Evolutionary conservation across 805 yeast species (phyloP).

Genomic region (Ogataea naganishii): DNA sequence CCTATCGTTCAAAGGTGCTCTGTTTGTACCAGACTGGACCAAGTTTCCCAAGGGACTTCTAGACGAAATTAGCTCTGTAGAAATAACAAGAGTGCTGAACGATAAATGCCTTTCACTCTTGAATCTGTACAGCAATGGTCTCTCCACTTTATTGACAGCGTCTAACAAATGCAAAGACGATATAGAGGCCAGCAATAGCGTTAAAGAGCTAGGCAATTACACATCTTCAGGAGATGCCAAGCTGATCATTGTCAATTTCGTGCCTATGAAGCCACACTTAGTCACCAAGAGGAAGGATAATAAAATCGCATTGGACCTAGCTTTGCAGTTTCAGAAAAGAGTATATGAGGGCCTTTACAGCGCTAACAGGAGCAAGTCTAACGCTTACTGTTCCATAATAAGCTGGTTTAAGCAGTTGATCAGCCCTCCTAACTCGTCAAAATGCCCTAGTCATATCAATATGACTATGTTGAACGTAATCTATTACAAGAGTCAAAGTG

Average conservation of each 20-base stretch:
- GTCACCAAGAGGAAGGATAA: conserved; percentile 13
- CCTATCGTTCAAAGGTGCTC: conserved; percentile 51
- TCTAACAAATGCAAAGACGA: conserved; percentile 17
- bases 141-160: conserved; percentile 19
- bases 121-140: conserved; percentile 19
- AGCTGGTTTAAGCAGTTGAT: conserved; percentile 6
- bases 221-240: conserved; percentile 20
- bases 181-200: conserved; percentile 14
- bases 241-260: conserved; percentile 21
- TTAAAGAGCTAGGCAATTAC: conserved; percentile 2
- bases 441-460: conserved; percentile 10
- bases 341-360: conserved; percentile 12
- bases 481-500: conserved; percentile 15
- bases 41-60: conserved; percentile 23
- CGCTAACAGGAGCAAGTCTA: conserved; percentile 8
- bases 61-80: conserved; percentile 19
- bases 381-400: background rate
- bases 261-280: too few species aligned
- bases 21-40: conserved; percentile 55
- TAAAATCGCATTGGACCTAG: conserved; percentile 12
- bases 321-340: conserved; percentile 11
- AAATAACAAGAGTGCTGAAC: conserved; percentile 17
- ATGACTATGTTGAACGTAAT: conserved; percentile 18
- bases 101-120: conserved; percentile 17
- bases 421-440: conserved; percentile 2